Evolutionary conservation across 2,329 filamentous ascomycete species (phyloP), one percentile per base, ranked within the genome.

Genomic region (Alternaria rosae): DNA sequence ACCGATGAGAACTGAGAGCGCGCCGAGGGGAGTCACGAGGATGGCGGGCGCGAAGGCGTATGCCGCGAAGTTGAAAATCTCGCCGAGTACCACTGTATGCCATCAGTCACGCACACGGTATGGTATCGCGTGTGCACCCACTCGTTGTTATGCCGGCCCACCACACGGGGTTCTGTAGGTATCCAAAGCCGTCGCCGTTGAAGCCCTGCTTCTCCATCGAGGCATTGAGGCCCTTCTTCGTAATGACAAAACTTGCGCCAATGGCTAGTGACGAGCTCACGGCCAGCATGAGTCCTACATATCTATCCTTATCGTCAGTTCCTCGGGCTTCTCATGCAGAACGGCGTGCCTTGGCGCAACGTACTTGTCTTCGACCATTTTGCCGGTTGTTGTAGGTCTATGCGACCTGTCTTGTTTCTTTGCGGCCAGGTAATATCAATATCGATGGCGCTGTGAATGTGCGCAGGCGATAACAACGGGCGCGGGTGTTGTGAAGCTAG

Each of bases 31-130:
- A 6, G 95, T 99, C 42, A 99, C 95, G 55, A 99, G 86, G 80
- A 99, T 99, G n/a, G 95, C 96, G 42, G 95, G 95, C 69, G 95
- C 95, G 81, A 98, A 99, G 8, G 95, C 95, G 79, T 99, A 99
- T 65, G 95, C 95, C 53, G 94, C 94, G 78, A 99, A 99, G 81
- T 99, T 99, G 82, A 93, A 96, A 61, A 97, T 84, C 82, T 99
- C 95, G 76, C 95, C 95, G 45, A 96, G 82, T 63, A 93, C 91
- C 88, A 99, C 93, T 97, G 73, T 57, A 56, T 53, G 61, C 52
- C 44, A 59, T 69, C 58, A 78, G 74, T 42, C 30, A 23, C 38
- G 38, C n/a, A 20, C 32, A 41, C 10, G 11, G n/a, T 15, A 4
- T 38, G 8, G 21, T 4, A 21, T 7, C n/a, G 23, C 21, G 41